Evolutionary conservation across 129 eudicot species (phyloP).

Genomic region (Ambrosia trifida): DNA sequence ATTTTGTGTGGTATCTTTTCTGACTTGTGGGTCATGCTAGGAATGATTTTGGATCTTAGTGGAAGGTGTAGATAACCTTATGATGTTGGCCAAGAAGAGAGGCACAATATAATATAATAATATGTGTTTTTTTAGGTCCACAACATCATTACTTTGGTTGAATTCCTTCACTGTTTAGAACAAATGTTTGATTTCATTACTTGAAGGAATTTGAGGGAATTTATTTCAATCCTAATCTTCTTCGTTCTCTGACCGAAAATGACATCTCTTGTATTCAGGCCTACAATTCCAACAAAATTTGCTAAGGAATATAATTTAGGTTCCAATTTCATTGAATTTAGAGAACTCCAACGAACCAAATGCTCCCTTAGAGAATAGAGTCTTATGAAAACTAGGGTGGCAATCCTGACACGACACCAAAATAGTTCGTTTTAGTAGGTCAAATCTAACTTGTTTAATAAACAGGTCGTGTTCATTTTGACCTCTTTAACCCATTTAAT

Average conservation of each 20-base stretch:
- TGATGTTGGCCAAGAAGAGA: background rate
- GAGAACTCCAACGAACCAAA: background rate
- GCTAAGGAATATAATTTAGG: background rate
- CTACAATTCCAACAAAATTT: too few species aligned
- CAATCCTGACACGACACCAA: background rate
- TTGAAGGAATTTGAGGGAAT: background rate
- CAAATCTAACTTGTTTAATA: background rate
- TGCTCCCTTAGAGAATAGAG: background rate
- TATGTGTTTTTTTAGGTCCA: background rate
- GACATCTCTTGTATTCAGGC: background rate
- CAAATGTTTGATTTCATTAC: too few species aligned
- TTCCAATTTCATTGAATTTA: background rate
- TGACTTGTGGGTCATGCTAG: constrained; percentile 20
- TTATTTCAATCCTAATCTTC: background rate
- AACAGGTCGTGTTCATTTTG: background rate
- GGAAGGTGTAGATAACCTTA: constrained; percentile 2
- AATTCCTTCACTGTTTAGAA: background rate
- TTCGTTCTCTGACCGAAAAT: too few species aligned
- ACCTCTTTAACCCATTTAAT: background rate
- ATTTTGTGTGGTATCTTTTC: constrained; percentile 20
- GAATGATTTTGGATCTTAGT: constrained; percentile 17
- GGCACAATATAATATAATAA: background rate
- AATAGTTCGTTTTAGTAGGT: background rate
- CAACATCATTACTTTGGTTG: background rate
- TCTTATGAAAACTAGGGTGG: background rate